Evolutionary conservation across 805 yeast species (phyloP), one percentile per base, ranked within the genome.

Genomic region (Spathaspora sp.): DNA sequence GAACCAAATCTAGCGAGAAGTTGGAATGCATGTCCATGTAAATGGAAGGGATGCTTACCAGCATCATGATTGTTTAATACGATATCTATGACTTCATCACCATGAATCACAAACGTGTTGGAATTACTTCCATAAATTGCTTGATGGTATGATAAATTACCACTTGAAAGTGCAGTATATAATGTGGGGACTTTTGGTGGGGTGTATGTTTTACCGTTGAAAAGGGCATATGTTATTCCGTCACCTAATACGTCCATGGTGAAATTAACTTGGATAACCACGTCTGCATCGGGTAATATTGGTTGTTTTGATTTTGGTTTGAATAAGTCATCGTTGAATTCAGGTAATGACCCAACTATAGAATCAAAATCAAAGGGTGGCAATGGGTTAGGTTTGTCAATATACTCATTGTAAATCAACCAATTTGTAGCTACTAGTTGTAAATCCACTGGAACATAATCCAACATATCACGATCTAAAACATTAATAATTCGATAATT

Each of bases 11-110:
- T 80, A 55, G 81, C 84, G 53, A 90, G 67, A 9, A 87, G 77
- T 73, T 93, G 97, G 88, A 92, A 93, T 47, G 69, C 81, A 68
- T 87, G 94, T 48, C 99, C 99, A 74, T 93, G 99, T 66, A 93
- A 75, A 73, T 93, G 99, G 94, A 93, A 93, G 29, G 99, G 98
- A 75, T 93, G 99, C 60, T 78, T 86, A 66, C 98, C 97, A 5
- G 96, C 82, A 69, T 93, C 99, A 54, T 73, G 72, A 70, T 91
- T 92, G 76, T 93, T 93, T 43, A 93, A 63, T 6, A 89, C 87
- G 59, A 93, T 80, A 65, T 93, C 96, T 32, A 93, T 80, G 52
- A 87, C 74, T 60, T 79, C 88, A 62, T 78, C 79, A 60, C 83
- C 77, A 57, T 82, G 80, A 52, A 93, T 72, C 14, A 93, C 89